Percentiles rank a stretch among this genome's conserved stretches.
Conservation (phyloP, 306 rosid genomes). For the Dryas octopetala region DNA sequence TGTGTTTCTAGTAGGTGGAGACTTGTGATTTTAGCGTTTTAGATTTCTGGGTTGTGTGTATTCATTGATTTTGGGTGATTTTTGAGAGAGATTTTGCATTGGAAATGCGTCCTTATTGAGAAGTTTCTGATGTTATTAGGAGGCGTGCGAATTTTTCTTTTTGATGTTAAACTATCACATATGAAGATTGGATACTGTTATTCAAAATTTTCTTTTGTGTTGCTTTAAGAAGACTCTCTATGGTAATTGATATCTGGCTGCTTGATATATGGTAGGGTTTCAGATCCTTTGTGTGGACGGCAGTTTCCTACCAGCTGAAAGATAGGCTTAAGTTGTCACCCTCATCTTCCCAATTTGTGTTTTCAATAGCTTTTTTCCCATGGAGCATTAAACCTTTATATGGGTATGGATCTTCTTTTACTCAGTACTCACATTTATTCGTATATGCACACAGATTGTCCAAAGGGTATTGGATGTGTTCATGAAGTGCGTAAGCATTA, state of each 20-base stretch:
- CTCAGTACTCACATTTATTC: background rate
- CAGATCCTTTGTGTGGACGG: constrained; percentile 88
- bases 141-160: background rate
- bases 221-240: background rate
- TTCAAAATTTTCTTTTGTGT: background rate
- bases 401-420: constrained; percentile 53
- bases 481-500: background rate
- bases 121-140: background rate
- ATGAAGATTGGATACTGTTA: background rate
- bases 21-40: constrained; percentile 16
- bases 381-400: constrained; percentile 90
- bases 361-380: constrained; percentile 73
- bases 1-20: constrained; percentile 7
- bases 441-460: too few species aligned
- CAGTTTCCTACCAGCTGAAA: constrained; percentile 84
- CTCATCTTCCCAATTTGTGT: constrained; percentile 77
- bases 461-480: too few species aligned
- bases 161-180: background rate
- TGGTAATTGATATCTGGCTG: background rate
- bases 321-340: constrained; percentile 73
- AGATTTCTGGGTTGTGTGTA: constrained; percentile 15
- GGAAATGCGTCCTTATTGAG: background rate
- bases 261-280: constrained; percentile 58
- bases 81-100: background rate
- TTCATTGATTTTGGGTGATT: constrained; percentile 2